Evolutionary conservation across 2,329 filamentous ascomycete species (phyloP).

Genomic region (Calycina marina): DNA sequence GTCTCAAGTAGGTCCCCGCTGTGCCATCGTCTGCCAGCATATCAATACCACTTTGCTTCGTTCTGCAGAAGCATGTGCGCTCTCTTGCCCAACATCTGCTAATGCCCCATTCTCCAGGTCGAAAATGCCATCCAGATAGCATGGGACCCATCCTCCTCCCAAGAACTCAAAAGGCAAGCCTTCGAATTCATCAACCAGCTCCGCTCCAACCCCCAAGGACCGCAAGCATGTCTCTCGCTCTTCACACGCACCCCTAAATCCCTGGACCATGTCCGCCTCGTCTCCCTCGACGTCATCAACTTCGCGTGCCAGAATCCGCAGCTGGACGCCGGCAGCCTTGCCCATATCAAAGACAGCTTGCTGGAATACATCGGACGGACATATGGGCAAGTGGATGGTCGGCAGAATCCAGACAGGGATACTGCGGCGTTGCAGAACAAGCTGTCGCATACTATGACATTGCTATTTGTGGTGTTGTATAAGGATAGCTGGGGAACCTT

Average conservation of each 20-base stretch:
- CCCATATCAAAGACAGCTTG: constrained; percentile 65
- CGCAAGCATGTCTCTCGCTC: constrained; percentile 77
- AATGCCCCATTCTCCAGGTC: constrained; percentile 43
- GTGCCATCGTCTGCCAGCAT: too few species aligned
- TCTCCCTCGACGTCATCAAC: constrained; percentile 86
- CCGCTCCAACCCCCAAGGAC: constrained; percentile 67
- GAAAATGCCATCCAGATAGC: constrained; percentile 93
- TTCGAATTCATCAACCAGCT: constrained; percentile 69
- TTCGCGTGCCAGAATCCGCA: constrained; percentile 71
- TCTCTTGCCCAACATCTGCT: constrained; percentile 4
- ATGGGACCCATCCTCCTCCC: constrained; percentile 67
- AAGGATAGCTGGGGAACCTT: constrained; percentile 76
- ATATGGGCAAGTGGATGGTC: constrained; percentile 57
- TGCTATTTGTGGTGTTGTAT: constrained; percentile 81
- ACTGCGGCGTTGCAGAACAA: constrained; percentile 81
- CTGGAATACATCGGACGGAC: constrained; percentile 65
- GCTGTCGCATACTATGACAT: constrained; percentile 87
- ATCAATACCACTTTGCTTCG: too few species aligned
- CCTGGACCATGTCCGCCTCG: constrained; percentile 74
- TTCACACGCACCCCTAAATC: constrained; percentile 66
- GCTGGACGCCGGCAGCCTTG: constrained; percentile 57
- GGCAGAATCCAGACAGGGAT: constrained; percentile 44
- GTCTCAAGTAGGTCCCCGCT: too few species aligned
- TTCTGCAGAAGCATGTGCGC: neutral
- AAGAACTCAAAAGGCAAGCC: constrained; percentile 64